Conservation (phyloP, 768 basidiomycete genomes). For the Podaxis sp. region DNA sequence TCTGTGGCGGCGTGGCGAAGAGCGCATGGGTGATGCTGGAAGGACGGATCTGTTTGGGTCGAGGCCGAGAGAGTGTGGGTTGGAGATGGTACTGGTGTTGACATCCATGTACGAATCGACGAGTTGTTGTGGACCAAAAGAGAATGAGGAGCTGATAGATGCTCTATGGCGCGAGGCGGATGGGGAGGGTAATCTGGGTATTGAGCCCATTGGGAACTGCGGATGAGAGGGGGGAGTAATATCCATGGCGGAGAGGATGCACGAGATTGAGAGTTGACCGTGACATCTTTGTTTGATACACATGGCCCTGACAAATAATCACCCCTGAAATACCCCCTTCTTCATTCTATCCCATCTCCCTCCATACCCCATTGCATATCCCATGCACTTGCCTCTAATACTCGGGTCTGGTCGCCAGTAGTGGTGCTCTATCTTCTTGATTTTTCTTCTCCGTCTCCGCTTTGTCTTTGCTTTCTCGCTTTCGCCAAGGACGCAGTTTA, state of each 20-base stretch:
- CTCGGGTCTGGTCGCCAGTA: constrained; percentile 38
- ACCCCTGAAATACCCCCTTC: neutral
- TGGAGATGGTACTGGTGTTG: constrained; percentile 57
- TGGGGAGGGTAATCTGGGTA: constrained; percentile 51
- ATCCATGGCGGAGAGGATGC: constrained; percentile 23
- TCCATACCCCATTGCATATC: constrained; percentile 41
- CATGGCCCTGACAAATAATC: constrained; percentile 1
- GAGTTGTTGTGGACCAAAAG: constrained; percentile 75
- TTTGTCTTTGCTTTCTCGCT: constrained; percentile 15
- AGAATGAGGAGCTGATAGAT: constrained; percentile 79
- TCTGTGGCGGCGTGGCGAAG: constrained; percentile 58
- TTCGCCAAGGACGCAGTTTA: constrained; percentile 8
- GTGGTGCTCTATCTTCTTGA: constrained; percentile 1
- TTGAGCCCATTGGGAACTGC: constrained; percentile 37
- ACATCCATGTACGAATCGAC: constrained; percentile 67
- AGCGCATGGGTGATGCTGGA: constrained; percentile 64
- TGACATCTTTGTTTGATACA: neutral
- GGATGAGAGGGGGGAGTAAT: constrained; percentile 48
- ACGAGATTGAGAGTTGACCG: neutral
- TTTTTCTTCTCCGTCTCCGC: constrained; percentile 13
- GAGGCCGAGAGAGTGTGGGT: constrained; percentile 51
- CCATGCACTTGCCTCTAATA: constrained; percentile 33
- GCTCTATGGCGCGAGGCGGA: constrained; percentile 56
- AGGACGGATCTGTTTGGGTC: constrained; percentile 82
- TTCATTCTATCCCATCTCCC: constrained; percentile 20